These are phyloP conservation scores for Neonectria faginata DNA, from an alignment of 2,329 filamentous ascomycete species.

Conservation along the genomic window DNA sequence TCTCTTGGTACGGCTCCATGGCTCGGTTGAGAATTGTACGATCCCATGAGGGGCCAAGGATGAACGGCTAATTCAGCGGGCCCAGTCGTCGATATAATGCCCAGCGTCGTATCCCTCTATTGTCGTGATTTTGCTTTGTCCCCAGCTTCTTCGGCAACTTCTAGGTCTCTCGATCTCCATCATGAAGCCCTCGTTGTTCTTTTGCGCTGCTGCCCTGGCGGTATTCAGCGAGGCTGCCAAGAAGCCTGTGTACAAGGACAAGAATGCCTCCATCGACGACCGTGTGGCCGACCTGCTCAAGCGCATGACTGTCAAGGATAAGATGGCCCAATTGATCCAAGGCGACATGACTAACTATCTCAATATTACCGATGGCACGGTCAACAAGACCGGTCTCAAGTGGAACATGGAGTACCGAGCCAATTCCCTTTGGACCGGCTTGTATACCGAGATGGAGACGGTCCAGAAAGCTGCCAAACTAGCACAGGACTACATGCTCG, in stretches of 20 bases:
- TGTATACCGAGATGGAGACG: constrained; percentile 72
- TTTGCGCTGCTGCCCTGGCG: constrained; percentile 42
- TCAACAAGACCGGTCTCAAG: constrained; percentile 75
- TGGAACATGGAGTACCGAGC: constrained; percentile 74
- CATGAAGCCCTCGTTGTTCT: constrained; percentile 48
- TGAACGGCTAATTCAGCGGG: constrained; percentile 38
- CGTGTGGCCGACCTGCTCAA: constrained; percentile 75
- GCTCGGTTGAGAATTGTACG: constrained; percentile 21
- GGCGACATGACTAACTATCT: constrained; percentile 81
- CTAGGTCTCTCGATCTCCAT: constrained; percentile 20
- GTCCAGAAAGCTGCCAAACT: constrained; percentile 71
- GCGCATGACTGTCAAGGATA: constrained; percentile 81
- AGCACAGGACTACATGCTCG: constrained; percentile 75
- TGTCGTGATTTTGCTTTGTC: background rate
- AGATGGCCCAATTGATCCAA: constrained; percentile 76
- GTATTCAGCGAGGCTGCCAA: constrained; percentile 43
- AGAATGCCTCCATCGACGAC: constrained; percentile 70
- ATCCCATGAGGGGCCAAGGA: constrained; percentile 23
- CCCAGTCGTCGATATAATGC: constrained; percentile 18
- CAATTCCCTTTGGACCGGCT: constrained; percentile 79
- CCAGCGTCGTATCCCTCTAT: constrained; percentile 3
- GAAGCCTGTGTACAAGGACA: constrained; percentile 70
- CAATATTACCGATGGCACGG: constrained; percentile 72
- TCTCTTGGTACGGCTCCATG: constrained; percentile 3
- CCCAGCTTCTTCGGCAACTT: constrained; percentile 21